Base-by-base conservation (phyloP, 2,329 filamentous ascomycete species). In the Fusarium chuoi region DNA sequence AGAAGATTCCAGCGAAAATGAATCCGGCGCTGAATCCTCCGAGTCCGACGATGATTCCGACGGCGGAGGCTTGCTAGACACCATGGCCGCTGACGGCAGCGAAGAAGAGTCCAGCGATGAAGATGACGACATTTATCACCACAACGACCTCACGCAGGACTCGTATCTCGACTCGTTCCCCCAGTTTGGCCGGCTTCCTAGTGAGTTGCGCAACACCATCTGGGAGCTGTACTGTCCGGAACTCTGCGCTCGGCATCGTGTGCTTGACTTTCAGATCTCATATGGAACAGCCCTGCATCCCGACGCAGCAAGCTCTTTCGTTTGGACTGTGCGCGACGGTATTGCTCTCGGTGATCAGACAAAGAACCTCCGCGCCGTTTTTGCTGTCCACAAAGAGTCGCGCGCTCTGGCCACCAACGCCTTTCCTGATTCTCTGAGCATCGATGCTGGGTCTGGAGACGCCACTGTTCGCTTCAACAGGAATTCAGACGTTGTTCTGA, bases 331-430 rank as follows among this genome's bases (percentile, higher is more conserved):
- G 6, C 71, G 57, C 18, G 77, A 81, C 10, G 75, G 77, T 11
- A 22, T 70, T 2, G 70, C 60, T 7, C 76, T 84, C 0, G 65
- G 70, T 2, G 71, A 78, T 8, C 78, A 79, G n/a, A 84, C 81
- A 2, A 65, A 62, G 26, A 55, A 71, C 5, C 59, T 80, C 4
- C 79, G 82, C 13, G 64, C 71, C 8, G 68, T 85, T 20, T 71
- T 84, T 38, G 79, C 82, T 4, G 77, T 81, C 14, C 77, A 83
- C 42, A 72, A 77, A 13, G 82, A 84, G 68, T 82, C 81, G n/a
- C 83, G 83, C 33, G 71, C 64, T 20, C 62, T 83, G 7, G 83
- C 78, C 9, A 65, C 78, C 44, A 76, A 72, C 13, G 71, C 64
- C 6, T 81, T 80, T 15, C 83, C 83, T 0, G 72, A 85, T 30